Percentiles rank a stretch among this genome's conserved stretches.
These are phyloP conservation scores for Thyridium curvatum DNA, from an alignment of 2,329 filamentous ascomycete genomes.

Conservation along the genomic window DNA sequence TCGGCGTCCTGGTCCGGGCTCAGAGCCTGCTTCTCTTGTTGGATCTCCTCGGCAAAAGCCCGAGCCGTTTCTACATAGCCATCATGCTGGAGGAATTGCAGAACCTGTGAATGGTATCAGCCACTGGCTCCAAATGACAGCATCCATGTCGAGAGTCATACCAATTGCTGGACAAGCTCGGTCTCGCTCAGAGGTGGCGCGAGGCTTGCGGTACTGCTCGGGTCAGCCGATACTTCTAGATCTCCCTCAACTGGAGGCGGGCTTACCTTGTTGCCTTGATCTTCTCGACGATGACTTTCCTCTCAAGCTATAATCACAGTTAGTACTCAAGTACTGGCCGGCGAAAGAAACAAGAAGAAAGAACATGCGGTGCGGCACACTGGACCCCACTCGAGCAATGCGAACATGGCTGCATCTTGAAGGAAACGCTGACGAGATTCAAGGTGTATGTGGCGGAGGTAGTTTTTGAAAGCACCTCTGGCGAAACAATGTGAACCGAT, in stretches of 20 bases:
- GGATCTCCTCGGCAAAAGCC: slow-evolving; percentile 79
- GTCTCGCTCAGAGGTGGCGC: slow-evolving; percentile 64
- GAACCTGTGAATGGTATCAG: slow-evolving; percentile 33
- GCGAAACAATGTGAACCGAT: no score
- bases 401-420: no score
- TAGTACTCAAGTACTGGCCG: slow-evolving; percentile 30
- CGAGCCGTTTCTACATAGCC: slow-evolving; percentile 91
- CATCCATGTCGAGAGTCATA: slow-evolving; percentile 38
- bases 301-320: slow-evolving; percentile 31
- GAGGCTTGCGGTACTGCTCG: slow-evolving; percentile 48
- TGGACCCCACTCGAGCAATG: no score
- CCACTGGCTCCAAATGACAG: slow-evolving; percentile 4
- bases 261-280: slow-evolving; percentile 45
- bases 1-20: slow-evolving; percentile 46
- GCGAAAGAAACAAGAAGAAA: neutral
- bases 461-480: no score
- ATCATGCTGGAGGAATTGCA: slow-evolving; percentile 90
- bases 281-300: slow-evolving; percentile 48
- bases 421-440: no score
- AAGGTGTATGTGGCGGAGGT: no score
- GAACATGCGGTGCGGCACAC: no score
- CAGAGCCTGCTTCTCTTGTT: slow-evolving; percentile 65
- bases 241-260: neutral
- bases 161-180: slow-evolving; percentile 73
- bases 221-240: slow-evolving; percentile 6